Conservation (phyloP, 1,284 basidiomycete genomes). For the Ceratobasidium sp. region DNA sequence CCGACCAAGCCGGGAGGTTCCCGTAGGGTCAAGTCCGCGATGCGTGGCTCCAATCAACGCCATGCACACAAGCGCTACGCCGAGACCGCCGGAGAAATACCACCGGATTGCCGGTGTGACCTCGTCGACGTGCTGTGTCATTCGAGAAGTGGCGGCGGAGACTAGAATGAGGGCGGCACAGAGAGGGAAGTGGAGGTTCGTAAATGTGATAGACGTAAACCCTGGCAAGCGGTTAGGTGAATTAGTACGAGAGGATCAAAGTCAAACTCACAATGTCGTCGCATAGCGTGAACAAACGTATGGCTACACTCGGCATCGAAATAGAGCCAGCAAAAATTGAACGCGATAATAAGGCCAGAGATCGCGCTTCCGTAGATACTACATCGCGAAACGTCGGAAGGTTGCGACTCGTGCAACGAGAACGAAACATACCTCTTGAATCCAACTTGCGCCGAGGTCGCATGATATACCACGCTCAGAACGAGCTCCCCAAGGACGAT, state of each 20-base stretch:
- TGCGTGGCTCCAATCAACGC: slow-evolving; percentile 56
- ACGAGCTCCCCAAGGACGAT: slow-evolving; percentile 57
- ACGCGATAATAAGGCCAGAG: slow-evolving; percentile 59
- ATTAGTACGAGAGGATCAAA: neutral
- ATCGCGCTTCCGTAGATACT: slow-evolving; percentile 57
- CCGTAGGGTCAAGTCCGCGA: slow-evolving; percentile 50
- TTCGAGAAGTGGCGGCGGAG: slow-evolving; percentile 55
- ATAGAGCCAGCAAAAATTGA: slow-evolving; percentile 59
- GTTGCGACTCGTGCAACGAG: neutral
- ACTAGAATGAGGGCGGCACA: slow-evolving; percentile 57
- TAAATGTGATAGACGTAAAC: slow-evolving; percentile 57
- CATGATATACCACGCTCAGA: slow-evolving; percentile 52
- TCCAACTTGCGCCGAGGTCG: slow-evolving; percentile 46
- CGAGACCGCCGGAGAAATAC: slow-evolving; percentile 59
- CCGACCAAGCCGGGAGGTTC: slow-evolving; percentile 38
- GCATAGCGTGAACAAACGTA: slow-evolving; percentile 58
- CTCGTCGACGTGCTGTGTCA: slow-evolving; percentile 53
- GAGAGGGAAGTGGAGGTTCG: slow-evolving; percentile 58
- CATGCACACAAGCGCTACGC: slow-evolving; percentile 55
- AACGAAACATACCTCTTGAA: slow-evolving; percentile 50
- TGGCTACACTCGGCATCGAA: slow-evolving; percentile 53
- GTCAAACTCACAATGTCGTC: slow-evolving; percentile 54
- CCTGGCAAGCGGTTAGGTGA: slow-evolving; percentile 27
- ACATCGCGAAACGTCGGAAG: neutral
- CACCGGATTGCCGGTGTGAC: slow-evolving; percentile 51